Conservation (phyloP, 805 yeast genomes). For the Candida multigemmis region DNA sequence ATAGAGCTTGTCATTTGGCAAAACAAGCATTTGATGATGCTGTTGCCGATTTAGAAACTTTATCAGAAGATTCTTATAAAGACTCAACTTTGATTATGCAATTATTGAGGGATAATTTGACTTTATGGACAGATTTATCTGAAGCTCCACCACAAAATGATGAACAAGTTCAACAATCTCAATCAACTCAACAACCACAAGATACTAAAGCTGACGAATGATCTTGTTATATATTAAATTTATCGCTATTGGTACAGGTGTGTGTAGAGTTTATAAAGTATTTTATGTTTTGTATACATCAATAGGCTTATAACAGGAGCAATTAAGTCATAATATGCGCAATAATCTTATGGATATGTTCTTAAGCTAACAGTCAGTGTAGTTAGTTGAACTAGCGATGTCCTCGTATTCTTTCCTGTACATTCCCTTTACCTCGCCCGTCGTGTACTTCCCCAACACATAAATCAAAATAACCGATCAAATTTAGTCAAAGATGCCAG, state of each 20-base stretch:
- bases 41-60: constrained; percentile 94
- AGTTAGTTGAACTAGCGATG: too few relatives aligned
- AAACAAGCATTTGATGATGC: constrained; percentile 99
- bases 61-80: constrained; percentile 96
- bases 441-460: too few relatives aligned
- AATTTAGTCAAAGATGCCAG: constrained; percentile 24
- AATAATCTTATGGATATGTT: too few relatives aligned
- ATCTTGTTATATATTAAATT: too few relatives aligned
- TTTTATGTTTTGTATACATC: too few relatives aligned
- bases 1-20: constrained; percentile 97
- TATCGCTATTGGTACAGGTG: too few relatives aligned
- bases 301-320: too few relatives aligned
- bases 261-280: too few relatives aligned
- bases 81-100: constrained; percentile 99
- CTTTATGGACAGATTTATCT: constrained; percentile 96
- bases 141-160: constrained; percentile 50
- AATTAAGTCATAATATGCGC: too few relatives aligned
- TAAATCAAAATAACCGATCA: neutral
- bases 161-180: constrained; percentile 12
- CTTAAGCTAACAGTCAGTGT: too few relatives aligned
- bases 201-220: constrained; percentile 4
- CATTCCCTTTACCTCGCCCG: too few relatives aligned
- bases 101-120: constrained; percentile 94
- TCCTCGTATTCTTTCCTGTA: too few relatives aligned
- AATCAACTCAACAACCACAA: constrained; percentile 11